Conservation (phyloP, 2,329 filamentous ascomycete genomes). For the Neopestalotiopsis sp. region DNA sequence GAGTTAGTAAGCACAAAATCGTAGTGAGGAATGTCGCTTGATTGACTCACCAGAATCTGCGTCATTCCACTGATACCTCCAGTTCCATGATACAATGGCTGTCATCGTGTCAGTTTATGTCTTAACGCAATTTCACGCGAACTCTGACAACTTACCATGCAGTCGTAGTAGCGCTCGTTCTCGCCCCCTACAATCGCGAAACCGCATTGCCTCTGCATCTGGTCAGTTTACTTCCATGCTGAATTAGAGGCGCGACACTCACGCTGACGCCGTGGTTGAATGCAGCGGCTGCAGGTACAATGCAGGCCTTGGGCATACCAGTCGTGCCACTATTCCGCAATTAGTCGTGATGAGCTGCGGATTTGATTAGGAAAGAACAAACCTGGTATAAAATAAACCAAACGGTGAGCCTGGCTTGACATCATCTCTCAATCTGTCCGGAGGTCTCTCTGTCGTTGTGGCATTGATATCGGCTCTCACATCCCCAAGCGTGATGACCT, state of each 20-base stretch:
- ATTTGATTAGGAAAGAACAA: not conserved
- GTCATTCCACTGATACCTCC: slow-evolving; percentile 64
- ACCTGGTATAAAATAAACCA: slow-evolving; percentile 71
- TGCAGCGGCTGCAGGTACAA: slow-evolving; percentile 56
- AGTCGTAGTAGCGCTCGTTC: slow-evolving; percentile 72
- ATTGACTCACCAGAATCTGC: slow-evolving; percentile 54
- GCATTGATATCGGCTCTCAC: slow-evolving; percentile 47
- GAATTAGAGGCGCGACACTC: not conserved
- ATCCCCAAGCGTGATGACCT: slow-evolving; percentile 57
- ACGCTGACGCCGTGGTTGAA: slow-evolving; percentile 38
- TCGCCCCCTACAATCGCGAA: slow-evolving; percentile 36
- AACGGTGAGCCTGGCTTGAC: slow-evolving; percentile 60
- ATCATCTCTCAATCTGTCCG: slow-evolving; percentile 57
- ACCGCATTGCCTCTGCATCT: slow-evolving; percentile 28
- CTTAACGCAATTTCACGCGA: not conserved
- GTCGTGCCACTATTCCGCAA: slow-evolving; percentile 68
- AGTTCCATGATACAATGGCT: slow-evolving; percentile 75
- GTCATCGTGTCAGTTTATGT: slow-evolving; percentile 12
- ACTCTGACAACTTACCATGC: slow-evolving; percentile 57
- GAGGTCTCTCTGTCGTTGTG: slow-evolving; percentile 54
- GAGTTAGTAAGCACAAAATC: slow-evolving; percentile 21
- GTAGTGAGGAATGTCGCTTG: slow-evolving; percentile 32
- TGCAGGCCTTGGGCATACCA: slow-evolving; percentile 74
- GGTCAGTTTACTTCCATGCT: not conserved
- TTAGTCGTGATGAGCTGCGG: not conserved